Evolutionary conservation across 2,329 filamentous ascomycete genomes (phyloP).

Genomic region (Aspergillus quadrilineatus): DNA sequence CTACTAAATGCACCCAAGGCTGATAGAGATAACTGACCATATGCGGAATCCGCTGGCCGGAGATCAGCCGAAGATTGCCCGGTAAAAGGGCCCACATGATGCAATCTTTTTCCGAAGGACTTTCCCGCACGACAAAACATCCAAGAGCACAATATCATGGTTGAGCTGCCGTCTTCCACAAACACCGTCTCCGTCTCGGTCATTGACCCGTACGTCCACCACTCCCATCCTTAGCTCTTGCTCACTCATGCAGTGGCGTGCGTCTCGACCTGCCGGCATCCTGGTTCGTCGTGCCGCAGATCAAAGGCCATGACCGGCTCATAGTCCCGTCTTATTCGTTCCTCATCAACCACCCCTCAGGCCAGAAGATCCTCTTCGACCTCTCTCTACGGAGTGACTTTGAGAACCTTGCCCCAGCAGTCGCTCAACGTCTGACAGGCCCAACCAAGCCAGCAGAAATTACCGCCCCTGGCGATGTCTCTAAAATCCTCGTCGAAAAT

Average conservation of each 20-base stretch:
- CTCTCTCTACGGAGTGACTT: neutral
- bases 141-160: neutral
- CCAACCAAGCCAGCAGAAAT: neutral
- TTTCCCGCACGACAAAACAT: neutral
- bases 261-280: neutral
- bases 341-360: neutral
- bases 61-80: neutral
- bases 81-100: neutral
- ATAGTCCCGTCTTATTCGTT: neutral
- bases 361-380: neutral
- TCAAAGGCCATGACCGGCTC: neutral
- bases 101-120: neutral
- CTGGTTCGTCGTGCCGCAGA: neutral
- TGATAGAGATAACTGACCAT: too few relatives aligned
- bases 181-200: neutral
- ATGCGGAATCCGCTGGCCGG: too few relatives aligned
- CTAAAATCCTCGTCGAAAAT: neutral
- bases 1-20: too few relatives aligned
- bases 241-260: neutral
- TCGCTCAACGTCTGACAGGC: neutral
- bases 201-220: neutral
- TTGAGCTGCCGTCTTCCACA: neutral
- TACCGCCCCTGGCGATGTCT: neutral
- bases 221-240: neutral
- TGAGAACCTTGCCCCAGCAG: neutral